Conservation (phyloP, 2,329 filamentous ascomycete species). For the Cytospora mali region DNA sequence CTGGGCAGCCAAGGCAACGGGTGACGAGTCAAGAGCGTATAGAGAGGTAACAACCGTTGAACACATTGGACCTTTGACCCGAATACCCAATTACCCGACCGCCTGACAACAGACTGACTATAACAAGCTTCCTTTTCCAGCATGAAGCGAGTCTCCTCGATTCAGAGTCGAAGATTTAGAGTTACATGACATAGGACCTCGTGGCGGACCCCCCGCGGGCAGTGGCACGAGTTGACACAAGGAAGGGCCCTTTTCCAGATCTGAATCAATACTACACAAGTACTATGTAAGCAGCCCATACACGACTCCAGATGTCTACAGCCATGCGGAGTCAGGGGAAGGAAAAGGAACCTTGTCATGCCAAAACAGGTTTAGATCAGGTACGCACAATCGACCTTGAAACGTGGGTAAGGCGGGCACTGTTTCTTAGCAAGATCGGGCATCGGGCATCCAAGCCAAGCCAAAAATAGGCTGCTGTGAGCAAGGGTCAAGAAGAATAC, state of each 20-base stretch:
- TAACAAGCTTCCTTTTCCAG: not conserved
- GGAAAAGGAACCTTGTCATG: slow-evolving; percentile 1
- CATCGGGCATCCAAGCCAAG: not conserved
- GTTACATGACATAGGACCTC: not conserved
- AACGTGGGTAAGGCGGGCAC: slow-evolving; percentile 29
- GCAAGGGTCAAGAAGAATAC: not conserved
- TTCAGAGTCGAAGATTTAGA: not conserved
- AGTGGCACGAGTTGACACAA: too few species aligned
- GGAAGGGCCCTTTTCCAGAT: not conserved
- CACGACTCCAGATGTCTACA: not conserved
- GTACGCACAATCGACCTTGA: slow-evolving; percentile 28
- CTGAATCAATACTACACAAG: not conserved
- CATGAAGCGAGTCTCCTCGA: not conserved
- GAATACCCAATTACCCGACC: too few species aligned
- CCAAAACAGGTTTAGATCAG: slow-evolving; percentile 33
- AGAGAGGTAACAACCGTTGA: too few species aligned
- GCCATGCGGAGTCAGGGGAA: not conserved
- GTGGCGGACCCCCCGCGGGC: slow-evolving; percentile 1
- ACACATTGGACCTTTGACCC: too few species aligned
- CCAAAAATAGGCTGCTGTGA: not conserved
- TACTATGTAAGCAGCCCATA: not conserved
- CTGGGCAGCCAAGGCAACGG: too few species aligned
- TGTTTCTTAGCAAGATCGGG: slow-evolving; percentile 12
- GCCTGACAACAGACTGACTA: not conserved
- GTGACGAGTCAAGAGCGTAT: too few species aligned